Evolutionary conservation across 1,139 yeast genomes (phyloP).

Genomic region (Groenewaldozyma sp.): DNA sequence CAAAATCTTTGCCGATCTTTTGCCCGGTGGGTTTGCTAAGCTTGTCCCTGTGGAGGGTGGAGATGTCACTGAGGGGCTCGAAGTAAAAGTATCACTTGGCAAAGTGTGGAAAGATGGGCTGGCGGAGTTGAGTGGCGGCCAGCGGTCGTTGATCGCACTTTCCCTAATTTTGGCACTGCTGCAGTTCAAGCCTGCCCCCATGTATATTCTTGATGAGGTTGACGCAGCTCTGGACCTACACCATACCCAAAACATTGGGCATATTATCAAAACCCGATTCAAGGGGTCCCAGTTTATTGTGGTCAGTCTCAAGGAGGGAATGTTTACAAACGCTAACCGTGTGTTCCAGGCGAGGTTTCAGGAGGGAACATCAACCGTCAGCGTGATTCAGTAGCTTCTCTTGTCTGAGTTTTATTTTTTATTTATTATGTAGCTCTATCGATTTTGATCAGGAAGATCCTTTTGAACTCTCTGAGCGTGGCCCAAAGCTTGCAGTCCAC

Average conservation of each 20-base stretch:
- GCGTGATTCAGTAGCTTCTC: too few relatives aligned
- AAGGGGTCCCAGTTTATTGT: constrained; percentile 95
- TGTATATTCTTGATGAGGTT: constrained; percentile 94
- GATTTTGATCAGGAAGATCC: too few relatives aligned
- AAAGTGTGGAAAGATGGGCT: constrained; percentile 93
- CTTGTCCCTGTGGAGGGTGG: constrained; percentile 70
- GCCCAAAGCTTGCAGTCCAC: too few relatives aligned
- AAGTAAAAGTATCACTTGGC: constrained; percentile 85
- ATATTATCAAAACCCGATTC: constrained; percentile 86
- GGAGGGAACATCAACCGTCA: constrained; percentile 90
- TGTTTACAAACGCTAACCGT: constrained; percentile 95
- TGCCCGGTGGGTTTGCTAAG: constrained; percentile 88
- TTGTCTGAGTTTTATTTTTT: too few relatives aligned
- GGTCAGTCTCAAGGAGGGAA: constrained; percentile 93
- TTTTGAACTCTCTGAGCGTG: too few relatives aligned
- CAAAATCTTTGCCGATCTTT: constrained; percentile 75
- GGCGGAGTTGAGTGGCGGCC: constrained; percentile 96
- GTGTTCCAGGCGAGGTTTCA: constrained; percentile 90
- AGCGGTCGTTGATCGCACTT: constrained; percentile 84
- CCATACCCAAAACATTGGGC: constrained; percentile 97
- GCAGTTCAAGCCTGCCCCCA: constrained; percentile 95
- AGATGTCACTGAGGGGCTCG: constrained; percentile 86
- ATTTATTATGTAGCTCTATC: too few relatives aligned
- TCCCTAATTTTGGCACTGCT: constrained; percentile 83
- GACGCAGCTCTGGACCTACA: constrained; percentile 97